Percentiles rank a stretch among this genome's conserved stretches.
Conservation (phyloP, 257 asterid genomes). For the Solanum okadae region DNA sequence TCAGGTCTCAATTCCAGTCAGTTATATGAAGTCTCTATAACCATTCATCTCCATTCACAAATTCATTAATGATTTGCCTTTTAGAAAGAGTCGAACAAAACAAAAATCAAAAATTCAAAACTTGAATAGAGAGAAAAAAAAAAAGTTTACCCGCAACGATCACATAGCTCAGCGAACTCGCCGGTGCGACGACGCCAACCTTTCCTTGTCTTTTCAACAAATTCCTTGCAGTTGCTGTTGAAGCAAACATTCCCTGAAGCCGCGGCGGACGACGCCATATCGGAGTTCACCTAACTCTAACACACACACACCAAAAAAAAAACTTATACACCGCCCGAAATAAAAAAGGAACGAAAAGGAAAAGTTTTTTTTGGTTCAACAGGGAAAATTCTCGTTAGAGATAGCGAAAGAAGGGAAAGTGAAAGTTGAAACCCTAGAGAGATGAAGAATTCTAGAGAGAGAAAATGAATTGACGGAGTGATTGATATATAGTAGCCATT, state of each 20-base stretch:
- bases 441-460: constrained; percentile 1
- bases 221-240: constrained; percentile 64
- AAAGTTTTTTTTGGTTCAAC: not conserved
- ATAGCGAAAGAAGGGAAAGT: not conserved
- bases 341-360: not conserved
- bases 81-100: not conserved
- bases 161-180: constrained; percentile 86
- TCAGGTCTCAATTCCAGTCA: not conserved
- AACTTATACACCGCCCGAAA: not conserved
- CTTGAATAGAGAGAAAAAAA: not conserved
- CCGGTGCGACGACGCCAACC: constrained; percentile 99
- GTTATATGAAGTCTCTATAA: not conserved
- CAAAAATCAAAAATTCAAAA: not conserved
- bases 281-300: not conserved
- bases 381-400: constrained; percentile 11
- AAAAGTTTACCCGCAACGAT: constrained; percentile 78
- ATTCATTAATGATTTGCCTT: not conserved
- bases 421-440: not conserved
- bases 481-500: not conserved
- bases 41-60: not conserved
- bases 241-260: constrained; percentile 40
- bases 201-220: constrained; percentile 38
- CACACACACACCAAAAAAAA: not conserved
- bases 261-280: constrained; percentile 16
- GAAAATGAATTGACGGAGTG: not conserved